Percentiles rank a stretch among this genome's conserved stretches.
Evolutionary conservation across 139 green algal genomes (phyloP).

Genomic region (Haematococcus lacustris): DNA sequence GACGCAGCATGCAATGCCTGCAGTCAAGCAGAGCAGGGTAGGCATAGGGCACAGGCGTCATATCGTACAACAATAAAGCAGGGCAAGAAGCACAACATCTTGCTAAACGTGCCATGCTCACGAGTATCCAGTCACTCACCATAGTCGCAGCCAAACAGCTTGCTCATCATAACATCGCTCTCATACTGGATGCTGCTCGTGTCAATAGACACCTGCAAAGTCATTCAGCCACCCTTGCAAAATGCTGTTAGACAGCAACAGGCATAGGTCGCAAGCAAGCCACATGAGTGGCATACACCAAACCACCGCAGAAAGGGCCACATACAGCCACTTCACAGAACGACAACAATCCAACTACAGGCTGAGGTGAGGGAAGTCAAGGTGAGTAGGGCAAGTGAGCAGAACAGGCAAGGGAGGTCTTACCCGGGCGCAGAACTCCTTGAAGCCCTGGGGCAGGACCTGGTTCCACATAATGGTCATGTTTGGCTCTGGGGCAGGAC

Average conservation of each 20-base stretch:
- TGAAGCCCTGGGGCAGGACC: slow-evolving; percentile 54
- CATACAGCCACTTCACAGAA: no score
- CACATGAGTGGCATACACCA: no score
- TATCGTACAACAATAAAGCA: no score
- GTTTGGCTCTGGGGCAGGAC: slow-evolving; percentile 69
- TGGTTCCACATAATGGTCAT: slow-evolving; percentile 65
- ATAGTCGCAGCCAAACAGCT: slow-evolving; percentile 61
- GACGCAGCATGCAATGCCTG: slow-evolving; percentile 69
- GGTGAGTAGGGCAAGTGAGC: no score
- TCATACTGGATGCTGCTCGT: slow-evolving; percentile 67
- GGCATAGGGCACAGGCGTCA: neutral
- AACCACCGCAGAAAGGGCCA: no score
- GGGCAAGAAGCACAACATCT: neutral
- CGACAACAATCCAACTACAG: no score
- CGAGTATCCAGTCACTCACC: neutral
- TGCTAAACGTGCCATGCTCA: neutral
- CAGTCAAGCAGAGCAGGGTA: neutral
- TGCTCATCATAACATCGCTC: slow-evolving; percentile 56
- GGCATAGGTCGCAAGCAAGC: no score
- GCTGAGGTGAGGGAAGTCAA: no score
- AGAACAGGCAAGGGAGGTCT: neutral
- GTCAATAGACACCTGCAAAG: slow-evolving; percentile 34
- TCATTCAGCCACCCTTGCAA: no score
- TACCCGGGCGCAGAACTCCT: slow-evolving; percentile 55
- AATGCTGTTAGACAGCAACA: no score